Percentiles rank a stretch among this genome's conserved stretches.
phyloP scores from a whole-genome alignment of 1,139 yeast species.

The Hemisphaericaspora xylanilytica region DNA sequence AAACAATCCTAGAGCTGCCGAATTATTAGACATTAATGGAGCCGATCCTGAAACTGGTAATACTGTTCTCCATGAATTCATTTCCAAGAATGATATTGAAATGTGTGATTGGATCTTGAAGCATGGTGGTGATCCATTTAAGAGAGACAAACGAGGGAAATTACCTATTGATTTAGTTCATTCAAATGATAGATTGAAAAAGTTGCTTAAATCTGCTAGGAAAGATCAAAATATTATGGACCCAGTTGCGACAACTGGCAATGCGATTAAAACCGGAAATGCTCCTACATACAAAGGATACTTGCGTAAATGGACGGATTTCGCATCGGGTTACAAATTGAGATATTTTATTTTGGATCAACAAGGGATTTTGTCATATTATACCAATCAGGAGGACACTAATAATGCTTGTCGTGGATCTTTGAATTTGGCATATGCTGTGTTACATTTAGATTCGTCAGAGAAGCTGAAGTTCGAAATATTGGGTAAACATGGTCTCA shows the following conservation, averaged over 20 bases:
- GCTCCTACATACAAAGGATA: constrained; percentile 89
- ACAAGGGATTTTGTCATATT: constrained; percentile 82
- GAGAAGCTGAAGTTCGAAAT: constrained; percentile 92
- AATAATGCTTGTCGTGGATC: constrained; percentile 88
- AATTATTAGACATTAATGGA: constrained; percentile 87
- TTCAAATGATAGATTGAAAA: constrained; percentile 58
- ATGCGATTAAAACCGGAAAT: constrained; percentile 37
- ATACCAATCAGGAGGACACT: constrained; percentile 88
- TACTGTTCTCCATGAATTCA: constrained; percentile 89
- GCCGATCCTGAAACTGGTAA: constrained; percentile 93
- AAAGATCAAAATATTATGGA: constrained; percentile 80
- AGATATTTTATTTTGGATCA: constrained; percentile 87
- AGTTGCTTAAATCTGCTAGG: constrained; percentile 71
- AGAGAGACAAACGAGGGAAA: constrained; percentile 77
- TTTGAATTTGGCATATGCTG: constrained; percentile 78
- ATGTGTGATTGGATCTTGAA: constrained; percentile 88
- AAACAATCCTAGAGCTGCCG: constrained; percentile 68
- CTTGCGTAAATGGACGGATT: constrained; percentile 93
- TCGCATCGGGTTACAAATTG: constrained; percentile 90
- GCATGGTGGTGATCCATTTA: constrained; percentile 96
- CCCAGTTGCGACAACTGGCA: constrained; percentile 41
- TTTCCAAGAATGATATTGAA: constrained; percentile 67
- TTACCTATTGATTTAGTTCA: constrained; percentile 72
- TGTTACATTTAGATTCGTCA: constrained; percentile 81
- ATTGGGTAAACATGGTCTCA: constrained; percentile 60